Conservation (phyloP, 2,329 filamentous ascomycete genomes). For the Leptosphaerulina australis region DNA sequence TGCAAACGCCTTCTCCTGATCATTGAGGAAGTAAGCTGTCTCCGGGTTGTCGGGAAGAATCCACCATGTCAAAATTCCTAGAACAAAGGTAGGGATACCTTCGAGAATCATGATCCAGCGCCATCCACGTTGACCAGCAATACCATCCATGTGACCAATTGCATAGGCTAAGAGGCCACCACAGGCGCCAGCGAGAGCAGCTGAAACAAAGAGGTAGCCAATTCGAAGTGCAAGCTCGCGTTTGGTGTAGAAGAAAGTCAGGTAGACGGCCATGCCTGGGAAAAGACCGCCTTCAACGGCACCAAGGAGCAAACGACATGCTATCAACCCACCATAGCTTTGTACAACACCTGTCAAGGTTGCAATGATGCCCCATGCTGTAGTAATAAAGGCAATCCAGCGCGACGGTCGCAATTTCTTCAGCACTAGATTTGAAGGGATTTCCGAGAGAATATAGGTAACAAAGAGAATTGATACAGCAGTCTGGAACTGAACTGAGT, state of each 20-base stretch:
- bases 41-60: constrained; percentile 70
- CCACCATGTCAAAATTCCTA: constrained; percentile 63
- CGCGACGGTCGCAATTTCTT: constrained; percentile 54
- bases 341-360: constrained; percentile 71
- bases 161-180: constrained; percentile 76
- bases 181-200: constrained; percentile 72
- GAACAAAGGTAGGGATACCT: constrained; percentile 61
- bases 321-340: constrained; percentile 69
- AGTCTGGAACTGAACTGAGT: constrained; percentile 70
- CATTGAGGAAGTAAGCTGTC: constrained; percentile 65
- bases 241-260: constrained; percentile 79
- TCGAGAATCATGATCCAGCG: constrained; percentile 71
- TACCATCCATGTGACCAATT: constrained; percentile 74
- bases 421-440: constrained; percentile 55
- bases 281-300: constrained; percentile 73
- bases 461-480: constrained; percentile 54
- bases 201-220: constrained; percentile 73
- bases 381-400: constrained; percentile 66
- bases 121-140: constrained; percentile 70
- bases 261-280: constrained; percentile 70
- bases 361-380: constrained; percentile 64
- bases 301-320: constrained; percentile 71
- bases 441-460: constrained; percentile 54
- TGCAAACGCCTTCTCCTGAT: constrained; percentile 66
- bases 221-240: constrained; percentile 74